Percentiles rank a stretch among this genome's conserved stretches.
Conservation (phyloP, 2,329 filamentous ascomycete species). For the Cercospora sesami region DNA sequence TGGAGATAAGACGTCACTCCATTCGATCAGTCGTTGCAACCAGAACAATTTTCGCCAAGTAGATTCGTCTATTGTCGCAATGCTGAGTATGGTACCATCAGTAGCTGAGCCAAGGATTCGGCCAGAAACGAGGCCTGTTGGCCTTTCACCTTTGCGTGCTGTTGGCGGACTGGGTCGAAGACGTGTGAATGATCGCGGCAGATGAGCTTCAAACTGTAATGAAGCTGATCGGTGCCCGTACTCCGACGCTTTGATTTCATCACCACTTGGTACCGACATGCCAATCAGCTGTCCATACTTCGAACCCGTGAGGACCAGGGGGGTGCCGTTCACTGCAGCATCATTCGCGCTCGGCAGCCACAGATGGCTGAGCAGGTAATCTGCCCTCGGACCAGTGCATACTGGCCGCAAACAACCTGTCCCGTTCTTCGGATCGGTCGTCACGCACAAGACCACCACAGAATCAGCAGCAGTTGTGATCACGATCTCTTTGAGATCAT, state of each 20-base stretch:
- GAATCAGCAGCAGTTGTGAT: constrained; percentile 58
- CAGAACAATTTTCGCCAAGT: constrained; percentile 71
- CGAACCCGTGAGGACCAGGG: constrained; percentile 24
- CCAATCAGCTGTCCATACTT: constrained; percentile 34
- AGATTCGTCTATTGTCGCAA: constrained; percentile 63
- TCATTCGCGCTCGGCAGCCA: constrained; percentile 16
- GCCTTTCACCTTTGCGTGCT: constrained; percentile 40
- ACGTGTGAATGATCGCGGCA: constrained; percentile 46
- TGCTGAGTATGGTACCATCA: constrained; percentile 56
- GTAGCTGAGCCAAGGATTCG: constrained; percentile 53
- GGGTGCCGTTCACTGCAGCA: background rate
- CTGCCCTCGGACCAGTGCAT: constrained; percentile 28
- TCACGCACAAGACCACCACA: constrained; percentile 50
- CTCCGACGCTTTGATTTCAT: background rate
- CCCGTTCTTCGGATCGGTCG: constrained; percentile 36
- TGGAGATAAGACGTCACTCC: constrained; percentile 37
- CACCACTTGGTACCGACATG: constrained; percentile 21
- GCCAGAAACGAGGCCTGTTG: constrained; percentile 45
- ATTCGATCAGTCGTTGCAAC: constrained; percentile 63
- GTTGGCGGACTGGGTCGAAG: constrained; percentile 50
- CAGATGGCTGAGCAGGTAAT: constrained; percentile 30
- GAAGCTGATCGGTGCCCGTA: constrained; percentile 4
- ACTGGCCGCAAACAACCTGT: constrained; percentile 32
- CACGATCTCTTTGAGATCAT: constrained; percentile 48
- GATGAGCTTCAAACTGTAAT: constrained; percentile 43